Evolutionary conservation across 129 eudicot species (phyloP).

Genomic region (Calendula officinalis): DNA sequence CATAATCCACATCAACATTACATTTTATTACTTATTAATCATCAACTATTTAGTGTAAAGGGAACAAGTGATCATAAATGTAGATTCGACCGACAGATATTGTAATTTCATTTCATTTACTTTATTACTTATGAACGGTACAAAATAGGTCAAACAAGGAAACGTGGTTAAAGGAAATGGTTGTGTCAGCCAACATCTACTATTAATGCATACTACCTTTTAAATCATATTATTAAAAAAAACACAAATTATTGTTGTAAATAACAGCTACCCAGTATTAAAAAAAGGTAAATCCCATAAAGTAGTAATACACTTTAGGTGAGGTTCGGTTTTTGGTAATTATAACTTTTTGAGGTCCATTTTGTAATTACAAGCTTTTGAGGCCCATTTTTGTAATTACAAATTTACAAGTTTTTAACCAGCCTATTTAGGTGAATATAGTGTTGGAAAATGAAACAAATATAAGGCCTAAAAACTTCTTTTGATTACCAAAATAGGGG

Average conservation of each 20-base stretch:
- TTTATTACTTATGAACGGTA: neutral
- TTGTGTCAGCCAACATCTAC: neutral
- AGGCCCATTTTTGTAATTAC: neutral
- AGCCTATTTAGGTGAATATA: too few relatives aligned
- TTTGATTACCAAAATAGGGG: too few relatives aligned
- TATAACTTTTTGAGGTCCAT: neutral
- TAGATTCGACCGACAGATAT: neutral
- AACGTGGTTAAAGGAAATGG: neutral
- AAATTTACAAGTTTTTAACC: too few relatives aligned
- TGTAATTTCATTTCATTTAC: neutral
- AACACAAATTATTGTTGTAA: neutral
- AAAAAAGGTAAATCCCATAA: too few relatives aligned
- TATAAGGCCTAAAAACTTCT: too few relatives aligned
- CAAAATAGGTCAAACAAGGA: neutral
- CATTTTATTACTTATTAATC: neutral
- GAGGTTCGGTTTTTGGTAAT: neutral
- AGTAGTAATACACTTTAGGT: neutral
- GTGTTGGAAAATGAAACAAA: too few relatives aligned
- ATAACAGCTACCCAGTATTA: neutral
- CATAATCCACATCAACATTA: neutral
- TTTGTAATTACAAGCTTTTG: neutral
- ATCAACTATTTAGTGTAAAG: neutral
- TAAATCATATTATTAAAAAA: neutral
- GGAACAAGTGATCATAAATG: neutral
- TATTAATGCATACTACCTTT: neutral